Evolutionary conservation across 352 stramenopile genomes (phyloP), one percentile per base, ranked within the genome.

Genomic region (Phytophthora colocasiae): DNA sequence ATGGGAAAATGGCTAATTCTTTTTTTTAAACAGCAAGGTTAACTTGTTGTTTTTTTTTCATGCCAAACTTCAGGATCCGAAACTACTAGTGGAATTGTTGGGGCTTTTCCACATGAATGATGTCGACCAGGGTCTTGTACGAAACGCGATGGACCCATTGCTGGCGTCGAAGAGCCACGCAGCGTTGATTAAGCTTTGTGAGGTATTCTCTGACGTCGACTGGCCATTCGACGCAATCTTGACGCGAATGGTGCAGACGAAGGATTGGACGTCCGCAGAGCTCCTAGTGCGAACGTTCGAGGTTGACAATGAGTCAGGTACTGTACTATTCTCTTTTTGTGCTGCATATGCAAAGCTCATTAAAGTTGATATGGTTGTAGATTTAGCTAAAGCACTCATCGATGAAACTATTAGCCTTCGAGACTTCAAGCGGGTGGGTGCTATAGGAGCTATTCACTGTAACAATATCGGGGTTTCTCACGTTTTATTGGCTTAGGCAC

Each of bases 211-310:
- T 6, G 39, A 57, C 1, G 29, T 84, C 10, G 46, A 69, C 4
- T 88, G 75, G 77, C 58, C 72, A 4, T 77, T 81, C 24, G 56
- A 61, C 1, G 36, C 17, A 0, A 78, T 87, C 29, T 70, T 84
- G 15, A 43, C 45, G 10, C 54, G 44, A 15, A 83, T 89, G 69
- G 72, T 81, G 10, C 59, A 67, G 36, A 63, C 66, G 4, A 92
- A 89, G 49, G 81, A 92, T 50, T 92, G 83, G 83, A 71, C 70
- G 1, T 85, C 79, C 1, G 79, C 83, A 8, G 83, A 90, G 56
- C 54, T 87, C 1, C 27, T 90, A 4, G 71, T 70, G 48, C 68
- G 71, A 8, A 87, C 70, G 0, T 86, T 85, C 39, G 67, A 81
- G 3, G n/a, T 24, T 17, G 52, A 63, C 19, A 53, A 38, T 7